Evolutionary conservation across 192 early-diverging fungal genomes (phyloP).

Genomic region (Linnemannia hyalina): DNA sequence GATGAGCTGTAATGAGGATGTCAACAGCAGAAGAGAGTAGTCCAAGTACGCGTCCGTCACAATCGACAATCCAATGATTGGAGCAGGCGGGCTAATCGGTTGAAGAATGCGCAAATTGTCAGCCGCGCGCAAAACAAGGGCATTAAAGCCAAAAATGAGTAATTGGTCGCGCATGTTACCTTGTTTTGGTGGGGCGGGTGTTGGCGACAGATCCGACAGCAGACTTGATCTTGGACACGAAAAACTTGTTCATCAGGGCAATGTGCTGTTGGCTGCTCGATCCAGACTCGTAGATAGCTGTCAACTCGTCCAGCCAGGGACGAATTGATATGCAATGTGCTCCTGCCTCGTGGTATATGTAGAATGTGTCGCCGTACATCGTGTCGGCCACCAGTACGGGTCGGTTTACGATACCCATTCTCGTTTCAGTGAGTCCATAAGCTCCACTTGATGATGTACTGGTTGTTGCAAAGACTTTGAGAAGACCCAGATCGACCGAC

Average conservation of each 20-base stretch:
- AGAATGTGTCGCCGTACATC: constrained; percentile 73
- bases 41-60: constrained; percentile 78
- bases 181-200: constrained; percentile 42
- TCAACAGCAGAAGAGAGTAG: constrained; percentile 75
- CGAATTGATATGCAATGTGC: constrained; percentile 74
- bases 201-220: constrained; percentile 28
- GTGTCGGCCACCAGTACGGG: constrained; percentile 71
- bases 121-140: not conserved
- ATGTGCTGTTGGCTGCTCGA: constrained; percentile 18
- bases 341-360: constrained; percentile 77
- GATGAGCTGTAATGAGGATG: constrained; percentile 66
- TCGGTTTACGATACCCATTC: constrained; percentile 61
- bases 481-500: constrained; percentile 52
- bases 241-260: constrained; percentile 20
- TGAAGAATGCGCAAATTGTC: not conserved
- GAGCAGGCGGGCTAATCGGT: constrained; percentile 53
- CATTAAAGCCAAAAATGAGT: not conserved
- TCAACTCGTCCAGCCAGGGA: constrained; percentile 65
- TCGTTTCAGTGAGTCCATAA: constrained; percentile 35
- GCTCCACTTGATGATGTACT: constrained; percentile 1
- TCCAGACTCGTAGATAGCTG: constrained; percentile 30
- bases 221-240: constrained; percentile 31
- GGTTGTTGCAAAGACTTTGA: constrained; percentile 37
- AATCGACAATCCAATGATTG: constrained; percentile 70
- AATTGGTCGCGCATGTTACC: constrained; percentile 7